These are phyloP conservation scores for Exophiala spinifera DNA, from an alignment of 2,329 filamentous ascomycete genomes.

Conservation along the genomic window DNA sequence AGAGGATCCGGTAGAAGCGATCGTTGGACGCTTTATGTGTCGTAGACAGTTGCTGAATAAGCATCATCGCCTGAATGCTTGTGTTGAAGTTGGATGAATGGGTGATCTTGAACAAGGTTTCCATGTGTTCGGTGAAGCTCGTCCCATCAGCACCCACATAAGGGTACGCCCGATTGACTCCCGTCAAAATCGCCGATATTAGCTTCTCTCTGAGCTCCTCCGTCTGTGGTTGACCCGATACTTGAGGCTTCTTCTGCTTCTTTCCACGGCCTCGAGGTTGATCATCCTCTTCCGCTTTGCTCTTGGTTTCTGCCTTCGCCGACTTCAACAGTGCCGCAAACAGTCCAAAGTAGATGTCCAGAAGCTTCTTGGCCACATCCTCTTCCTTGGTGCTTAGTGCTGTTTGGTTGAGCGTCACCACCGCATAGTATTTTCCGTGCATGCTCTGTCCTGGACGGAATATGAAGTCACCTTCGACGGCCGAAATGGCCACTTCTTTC, in stretches of 20 bases:
- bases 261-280: conserved; percentile 14
- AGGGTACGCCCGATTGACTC: conserved; percentile 92
- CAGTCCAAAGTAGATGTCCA: conserved; percentile 88
- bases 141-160: conserved; percentile 80
- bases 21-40: conserved; percentile 79
- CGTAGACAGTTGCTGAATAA: conserved; percentile 87
- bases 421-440: conserved; percentile 90
- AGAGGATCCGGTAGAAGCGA: conserved; percentile 90
- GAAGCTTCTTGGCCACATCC: conserved; percentile 71
- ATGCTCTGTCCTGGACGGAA: conserved; percentile 82
- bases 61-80: conserved; percentile 87
- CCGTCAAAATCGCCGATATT: conserved; percentile 84
- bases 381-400: conserved; percentile 84
- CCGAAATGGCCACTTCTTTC: conserved; percentile 82
- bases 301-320: conserved; percentile 38
- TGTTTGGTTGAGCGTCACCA: conserved; percentile 96
- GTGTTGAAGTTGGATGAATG: conserved; percentile 99
- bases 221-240: conserved; percentile 43
- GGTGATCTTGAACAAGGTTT: conserved; percentile 92
- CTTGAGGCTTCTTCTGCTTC: conserved; percentile 26
- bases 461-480: conserved; percentile 82
- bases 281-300: conserved; percentile 22
- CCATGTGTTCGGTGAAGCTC: conserved; percentile 82
- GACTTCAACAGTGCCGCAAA: conserved; percentile 80
- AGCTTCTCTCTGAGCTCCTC: conserved; percentile 84